These are phyloP conservation scores for Phytopythium cucurbitacearum DNA, from an alignment of 352 stramenopile species.

Conservation along the genomic window DNA sequence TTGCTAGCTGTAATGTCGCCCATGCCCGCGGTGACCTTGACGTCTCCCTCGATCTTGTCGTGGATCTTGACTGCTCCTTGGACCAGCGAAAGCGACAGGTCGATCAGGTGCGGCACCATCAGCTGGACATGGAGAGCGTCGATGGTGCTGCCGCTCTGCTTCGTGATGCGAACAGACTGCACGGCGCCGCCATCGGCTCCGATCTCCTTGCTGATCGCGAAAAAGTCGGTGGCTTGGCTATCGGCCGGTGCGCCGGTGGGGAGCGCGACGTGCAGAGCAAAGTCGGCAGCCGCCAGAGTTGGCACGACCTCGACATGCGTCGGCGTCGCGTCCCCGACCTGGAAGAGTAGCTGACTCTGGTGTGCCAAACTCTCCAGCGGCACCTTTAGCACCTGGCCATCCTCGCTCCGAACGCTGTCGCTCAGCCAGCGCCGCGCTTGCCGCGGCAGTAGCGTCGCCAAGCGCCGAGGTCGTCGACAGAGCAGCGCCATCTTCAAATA, in stretches of 20 bases:
- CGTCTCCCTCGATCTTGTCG: constrained; percentile 74
- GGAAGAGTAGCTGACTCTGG: constrained; percentile 37
- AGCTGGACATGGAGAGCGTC: constrained; percentile 20
- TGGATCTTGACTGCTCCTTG: constrained; percentile 37
- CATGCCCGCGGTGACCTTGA: constrained; percentile 51
- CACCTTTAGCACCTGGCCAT: constrained; percentile 1
- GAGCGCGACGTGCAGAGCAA: constrained; percentile 25
- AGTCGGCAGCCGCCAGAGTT: constrained; percentile 43
- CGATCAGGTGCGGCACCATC: constrained; percentile 30
- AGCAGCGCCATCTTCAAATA: constrained; percentile 2
- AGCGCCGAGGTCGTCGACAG: not conserved
- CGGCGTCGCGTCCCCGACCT: constrained; percentile 23
- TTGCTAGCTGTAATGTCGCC: constrained; percentile 63
- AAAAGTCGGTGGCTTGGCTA: constrained; percentile 9
- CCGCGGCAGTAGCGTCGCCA: not conserved
- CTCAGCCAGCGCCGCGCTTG: not conserved
- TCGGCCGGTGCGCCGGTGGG: not conserved
- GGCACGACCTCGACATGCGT: constrained; percentile 46
- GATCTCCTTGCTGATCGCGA: constrained; percentile 21
- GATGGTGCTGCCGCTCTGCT: constrained; percentile 6
- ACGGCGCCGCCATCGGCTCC: not conserved
- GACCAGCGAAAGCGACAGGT: constrained; percentile 45
- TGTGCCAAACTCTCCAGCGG: constrained; percentile 34
- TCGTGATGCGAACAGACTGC: constrained; percentile 24
- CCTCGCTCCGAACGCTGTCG: no score